A percentile compares a stretch with the other conserved stretches of the same genome.
phyloP scores from a whole-genome alignment of 305 asterid genomes.

The Solanum hybrid region DNA sequence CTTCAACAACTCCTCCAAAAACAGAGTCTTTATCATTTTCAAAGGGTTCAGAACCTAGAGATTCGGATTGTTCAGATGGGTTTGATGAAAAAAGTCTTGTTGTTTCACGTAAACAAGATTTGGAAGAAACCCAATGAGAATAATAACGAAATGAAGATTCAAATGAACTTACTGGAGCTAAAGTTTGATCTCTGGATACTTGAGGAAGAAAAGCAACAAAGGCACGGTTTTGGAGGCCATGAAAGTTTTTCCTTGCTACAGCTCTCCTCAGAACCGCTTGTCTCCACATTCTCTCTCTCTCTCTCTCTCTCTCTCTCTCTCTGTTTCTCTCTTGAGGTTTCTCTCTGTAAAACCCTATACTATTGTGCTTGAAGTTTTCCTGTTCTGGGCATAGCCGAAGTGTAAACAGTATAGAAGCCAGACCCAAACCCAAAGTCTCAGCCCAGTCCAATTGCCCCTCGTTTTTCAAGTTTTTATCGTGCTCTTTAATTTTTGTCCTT shows the following conservation, averaged over 20 bases:
- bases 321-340: not conserved
- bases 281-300: slow-evolving; percentile 15
- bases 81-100: not conserved
- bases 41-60: not conserved
- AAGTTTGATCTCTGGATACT: slow-evolving; percentile 11
- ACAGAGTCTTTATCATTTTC: not conserved
- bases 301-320: not conserved
- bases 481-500: not conserved
- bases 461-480: not conserved
- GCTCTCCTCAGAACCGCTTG: not conserved
- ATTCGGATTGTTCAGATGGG: not conserved
- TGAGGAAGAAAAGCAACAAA: slow-evolving; percentile 9
- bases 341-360: not conserved
- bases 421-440: not conserved
- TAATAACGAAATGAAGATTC: slow-evolving; percentile 19
- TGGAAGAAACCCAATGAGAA: not conserved
- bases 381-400: not conserved
- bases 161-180: slow-evolving; percentile 3
- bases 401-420: not conserved
- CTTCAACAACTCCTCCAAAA: not conserved
- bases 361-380: not conserved
- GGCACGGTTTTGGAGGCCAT: not conserved
- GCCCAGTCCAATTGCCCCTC: not conserved
- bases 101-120: not conserved
- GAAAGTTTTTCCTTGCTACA: slow-evolving; percentile 15